Conservation (phyloP, 2,329 filamentous ascomycete genomes). For the Alternaria sp. region DNA sequence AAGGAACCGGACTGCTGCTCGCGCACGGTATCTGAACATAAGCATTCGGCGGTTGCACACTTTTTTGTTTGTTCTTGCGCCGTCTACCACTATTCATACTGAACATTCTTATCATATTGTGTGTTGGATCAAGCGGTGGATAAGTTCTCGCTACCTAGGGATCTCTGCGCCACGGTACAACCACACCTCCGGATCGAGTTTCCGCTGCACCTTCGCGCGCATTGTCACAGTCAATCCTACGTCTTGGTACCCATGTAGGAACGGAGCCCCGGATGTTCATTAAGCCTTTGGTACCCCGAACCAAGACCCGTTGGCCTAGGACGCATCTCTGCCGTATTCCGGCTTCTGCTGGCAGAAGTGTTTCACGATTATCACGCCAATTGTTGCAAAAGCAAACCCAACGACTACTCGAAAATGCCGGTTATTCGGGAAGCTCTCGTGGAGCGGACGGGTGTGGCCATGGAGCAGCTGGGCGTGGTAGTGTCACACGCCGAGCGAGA, state of each 20-base stretch:
- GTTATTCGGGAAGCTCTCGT: constrained; percentile 43
- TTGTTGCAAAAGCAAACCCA: constrained; percentile 17
- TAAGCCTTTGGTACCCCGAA: constrained; percentile 31
- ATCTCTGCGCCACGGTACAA: constrained; percentile 29
- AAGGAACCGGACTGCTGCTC: constrained; percentile 43
- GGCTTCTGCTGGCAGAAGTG: constrained; percentile 49
- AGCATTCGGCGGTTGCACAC: constrained; percentile 13
- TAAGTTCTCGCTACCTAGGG: constrained; percentile 34
- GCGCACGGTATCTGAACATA: constrained; percentile 38
- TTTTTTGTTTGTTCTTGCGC: constrained; percentile 11
- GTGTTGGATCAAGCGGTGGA: constrained; percentile 32
- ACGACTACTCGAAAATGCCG: constrained; percentile 43
- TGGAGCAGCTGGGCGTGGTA: constrained; percentile 40
- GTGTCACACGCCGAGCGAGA: constrained; percentile 42
- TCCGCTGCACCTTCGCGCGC: constrained; percentile 42
- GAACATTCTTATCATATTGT: constrained; percentile 15
- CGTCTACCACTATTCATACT: constrained; percentile 20
- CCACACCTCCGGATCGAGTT: constrained; percentile 33
- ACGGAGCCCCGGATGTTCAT: constrained; percentile 29
- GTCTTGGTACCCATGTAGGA: constrained; percentile 46
- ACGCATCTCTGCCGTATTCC: constrained; percentile 32
- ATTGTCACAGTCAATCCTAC: constrained; percentile 38
- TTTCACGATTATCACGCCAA: constrained; percentile 30
- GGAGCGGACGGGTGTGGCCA: constrained; percentile 38
- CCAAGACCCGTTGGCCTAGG: constrained; percentile 23